A percentile compares a stretch with the other conserved stretches of the same genome.
Conservation (phyloP, 1,284 basidiomycete species). For the Ustilago esculenta region DNA sequence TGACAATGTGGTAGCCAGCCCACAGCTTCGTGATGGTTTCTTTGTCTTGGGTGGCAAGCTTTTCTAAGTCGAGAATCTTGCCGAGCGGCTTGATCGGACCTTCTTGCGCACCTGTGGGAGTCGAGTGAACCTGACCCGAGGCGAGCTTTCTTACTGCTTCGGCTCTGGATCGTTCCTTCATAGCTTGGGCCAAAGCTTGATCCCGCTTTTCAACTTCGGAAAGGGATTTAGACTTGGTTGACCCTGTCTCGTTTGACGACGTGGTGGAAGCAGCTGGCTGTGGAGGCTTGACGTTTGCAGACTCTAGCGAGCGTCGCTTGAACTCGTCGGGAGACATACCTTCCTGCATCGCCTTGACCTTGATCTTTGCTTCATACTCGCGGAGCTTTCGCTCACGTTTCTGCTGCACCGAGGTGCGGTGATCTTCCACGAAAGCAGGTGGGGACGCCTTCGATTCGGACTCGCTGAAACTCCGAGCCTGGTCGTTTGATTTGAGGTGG, state of each 20-base stretch:
- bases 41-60: constrained; percentile 42
- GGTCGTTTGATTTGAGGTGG: constrained; percentile 27
- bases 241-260: not conserved
- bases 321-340: constrained; percentile 53
- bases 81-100: constrained; percentile 56
- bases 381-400: constrained; percentile 54
- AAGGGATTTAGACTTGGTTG: not conserved
- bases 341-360: constrained; percentile 57
- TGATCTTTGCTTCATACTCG: constrained; percentile 60
- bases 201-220: constrained; percentile 49
- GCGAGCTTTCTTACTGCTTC: constrained; percentile 51
- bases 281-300: constrained; percentile 10
- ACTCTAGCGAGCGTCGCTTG: constrained; percentile 21
- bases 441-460: not conserved
- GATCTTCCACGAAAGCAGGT: constrained; percentile 6
- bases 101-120: constrained; percentile 33
- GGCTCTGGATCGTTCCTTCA: constrained; percentile 30
- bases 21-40: constrained; percentile 61
- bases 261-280: not conserved
- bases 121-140: constrained; percentile 28
- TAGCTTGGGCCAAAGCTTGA: constrained; percentile 32
- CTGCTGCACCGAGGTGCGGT: constrained; percentile 25
- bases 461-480: constrained; percentile 2
- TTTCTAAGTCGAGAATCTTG: constrained; percentile 56
- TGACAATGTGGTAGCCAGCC: constrained; percentile 63